Evolutionary conservation across 192 early-diverging fungal genomes (phyloP).

Genomic region (Backusella liffmaniae): DNA sequence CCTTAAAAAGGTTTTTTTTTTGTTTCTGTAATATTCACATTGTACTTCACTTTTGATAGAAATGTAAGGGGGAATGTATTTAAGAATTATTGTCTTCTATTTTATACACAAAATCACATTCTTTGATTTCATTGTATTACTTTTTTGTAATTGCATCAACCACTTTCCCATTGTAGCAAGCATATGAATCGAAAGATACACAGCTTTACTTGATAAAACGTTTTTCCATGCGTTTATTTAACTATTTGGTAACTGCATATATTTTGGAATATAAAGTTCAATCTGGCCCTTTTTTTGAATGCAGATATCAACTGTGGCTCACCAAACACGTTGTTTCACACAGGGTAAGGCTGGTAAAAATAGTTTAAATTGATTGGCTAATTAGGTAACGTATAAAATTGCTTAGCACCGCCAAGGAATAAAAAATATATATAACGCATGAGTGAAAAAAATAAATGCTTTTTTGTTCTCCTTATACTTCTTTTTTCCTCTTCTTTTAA

Average conservation of each 20-base stretch:
- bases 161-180: background rate
- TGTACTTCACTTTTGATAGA: background rate
- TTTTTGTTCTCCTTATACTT: constrained; percentile 4
- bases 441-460: background rate
- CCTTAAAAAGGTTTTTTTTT: background rate
- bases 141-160: background rate
- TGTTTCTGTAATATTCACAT: background rate
- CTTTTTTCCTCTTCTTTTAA: background rate
- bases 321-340: constrained; percentile 9
- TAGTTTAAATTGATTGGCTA: background rate
- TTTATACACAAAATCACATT: background rate
- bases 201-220: background rate
- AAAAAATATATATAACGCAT: background rate
- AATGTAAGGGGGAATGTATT: background rate
- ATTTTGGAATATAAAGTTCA: background rate
- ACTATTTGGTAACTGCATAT: background rate
- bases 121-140: background rate
- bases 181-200: background rate
- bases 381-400: background rate
- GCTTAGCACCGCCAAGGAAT: constrained; percentile 7
- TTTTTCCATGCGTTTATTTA: background rate
- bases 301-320: constrained; percentile 2
- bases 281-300: constrained; percentile 1
- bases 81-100: background rate
- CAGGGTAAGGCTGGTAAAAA: constrained; percentile 7